A percentile compares a stretch with the other conserved stretches of the same genome.
These are phyloP conservation scores for Apophysomyces variabilis DNA, from an alignment of 371 early-diverging fungal genomes.

Conservation along the genomic window DNA sequence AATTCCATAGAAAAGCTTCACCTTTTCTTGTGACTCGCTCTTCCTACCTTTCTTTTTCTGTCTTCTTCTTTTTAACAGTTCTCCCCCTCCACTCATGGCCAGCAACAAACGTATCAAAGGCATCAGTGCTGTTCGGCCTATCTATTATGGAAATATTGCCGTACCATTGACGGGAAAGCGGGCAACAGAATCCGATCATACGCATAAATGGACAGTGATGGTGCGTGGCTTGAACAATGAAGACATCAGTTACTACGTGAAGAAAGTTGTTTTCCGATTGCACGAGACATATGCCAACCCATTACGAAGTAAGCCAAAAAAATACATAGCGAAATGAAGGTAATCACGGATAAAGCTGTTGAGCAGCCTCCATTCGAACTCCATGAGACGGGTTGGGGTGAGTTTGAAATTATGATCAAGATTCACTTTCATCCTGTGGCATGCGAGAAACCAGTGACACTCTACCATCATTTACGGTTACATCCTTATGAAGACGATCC, in stretches of 20 bases:
- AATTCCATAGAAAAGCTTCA: too few species aligned
- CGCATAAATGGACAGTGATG: conserved; percentile 87
- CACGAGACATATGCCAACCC: conserved; percentile 96
- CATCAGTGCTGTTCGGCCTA: conserved; percentile 69
- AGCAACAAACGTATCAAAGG: conserved; percentile 64
- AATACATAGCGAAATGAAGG: not conserved
- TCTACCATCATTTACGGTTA: conserved; percentile 85
- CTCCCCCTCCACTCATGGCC: conserved; percentile 26
- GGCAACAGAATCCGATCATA: conserved; percentile 73
- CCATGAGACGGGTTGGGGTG: conserved; percentile 98
- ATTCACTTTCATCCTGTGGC: conserved; percentile 78
- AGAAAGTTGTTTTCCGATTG: conserved; percentile 92
- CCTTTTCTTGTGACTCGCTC: not conserved
- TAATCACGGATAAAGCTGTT: conserved; percentile 48
- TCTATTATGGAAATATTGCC: conserved; percentile 80
- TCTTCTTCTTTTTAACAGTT: conserved; percentile 12
- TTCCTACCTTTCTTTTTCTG: not conserved
- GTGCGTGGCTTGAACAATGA: conserved; percentile 87
- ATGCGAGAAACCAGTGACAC: conserved; percentile 81
- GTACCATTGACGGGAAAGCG: conserved; percentile 69
- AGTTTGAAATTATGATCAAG: conserved; percentile 96
- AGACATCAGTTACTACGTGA: conserved; percentile 84
- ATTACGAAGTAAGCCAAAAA: conserved; percentile 62
- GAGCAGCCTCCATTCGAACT: conserved; percentile 93
- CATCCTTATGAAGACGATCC: conserved; percentile 79